Percentiles rank a stretch among this genome's conserved stretches.
Evolutionary conservation across 208 protist species (phyloP).

Genomic region (Acanthamoeba royreba): DNA sequence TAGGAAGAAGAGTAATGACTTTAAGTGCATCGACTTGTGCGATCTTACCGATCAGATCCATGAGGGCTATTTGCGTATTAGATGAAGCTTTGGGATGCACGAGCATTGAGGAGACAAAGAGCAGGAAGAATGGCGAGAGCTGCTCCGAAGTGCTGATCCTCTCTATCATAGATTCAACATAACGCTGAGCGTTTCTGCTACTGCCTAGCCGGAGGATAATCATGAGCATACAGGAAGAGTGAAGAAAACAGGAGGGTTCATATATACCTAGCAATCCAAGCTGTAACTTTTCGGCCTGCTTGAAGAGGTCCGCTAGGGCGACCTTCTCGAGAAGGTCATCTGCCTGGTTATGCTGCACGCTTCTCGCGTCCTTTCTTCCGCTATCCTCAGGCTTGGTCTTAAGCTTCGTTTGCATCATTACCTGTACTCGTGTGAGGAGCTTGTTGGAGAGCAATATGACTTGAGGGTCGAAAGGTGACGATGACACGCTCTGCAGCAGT

Average conservation of each 20-base stretch:
- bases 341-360: not conserved
- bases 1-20: not conserved
- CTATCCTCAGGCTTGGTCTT: not conserved
- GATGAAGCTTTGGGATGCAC: not conserved
- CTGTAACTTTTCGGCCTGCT: not conserved
- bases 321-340: not conserved
- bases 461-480: not conserved
- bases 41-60: not conserved
- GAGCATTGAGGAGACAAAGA: not conserved
- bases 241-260: not conserved
- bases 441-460: not conserved
- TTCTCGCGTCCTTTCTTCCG: not conserved
- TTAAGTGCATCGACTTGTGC: not conserved
- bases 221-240: too few species aligned
- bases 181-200: not conserved
- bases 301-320: not conserved
- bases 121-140: conserved; percentile 3
- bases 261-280: not conserved
- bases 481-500: not conserved
- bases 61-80: not conserved
- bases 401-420: not conserved
- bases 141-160: not conserved
- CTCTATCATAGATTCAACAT: not conserved
- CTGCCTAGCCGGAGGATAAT: not conserved
- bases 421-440: not conserved